Percentiles rank a stretch among this genome's conserved stretches.
Conservation (phyloP, 2,329 filamentous ascomycete species). For the Nannizzia gypsea region DNA sequence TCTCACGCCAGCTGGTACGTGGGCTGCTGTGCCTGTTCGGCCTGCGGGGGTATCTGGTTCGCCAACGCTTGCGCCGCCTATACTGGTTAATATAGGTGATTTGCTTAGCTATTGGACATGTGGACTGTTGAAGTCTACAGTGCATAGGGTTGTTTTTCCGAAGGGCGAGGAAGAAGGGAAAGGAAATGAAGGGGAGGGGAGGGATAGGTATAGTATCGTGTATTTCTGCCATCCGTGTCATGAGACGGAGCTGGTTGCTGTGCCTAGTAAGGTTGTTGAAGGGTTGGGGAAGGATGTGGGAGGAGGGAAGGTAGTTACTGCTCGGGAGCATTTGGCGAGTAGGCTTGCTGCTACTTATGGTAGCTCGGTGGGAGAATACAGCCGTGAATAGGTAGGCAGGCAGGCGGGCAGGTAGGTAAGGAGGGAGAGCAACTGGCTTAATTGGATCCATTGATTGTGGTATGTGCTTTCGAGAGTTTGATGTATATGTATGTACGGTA, state of each 20-base stretch:
- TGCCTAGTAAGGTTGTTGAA: slow-evolving; percentile 43
- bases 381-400: not conserved
- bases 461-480: no score
- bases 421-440: no score
- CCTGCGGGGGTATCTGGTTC: slow-evolving; percentile 28
- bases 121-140: slow-evolving; percentile 71
- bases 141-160: slow-evolving; percentile 76
- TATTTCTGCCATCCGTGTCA: slow-evolving; percentile 55
- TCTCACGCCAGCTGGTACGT: slow-evolving; percentile 44
- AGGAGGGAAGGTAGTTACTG: slow-evolving; percentile 40
- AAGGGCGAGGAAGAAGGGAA: slow-evolving; percentile 19
- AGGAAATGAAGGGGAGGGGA: slow-evolving; percentile 30
- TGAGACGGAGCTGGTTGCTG: slow-evolving; percentile 40
- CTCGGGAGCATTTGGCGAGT: slow-evolving; percentile 46
- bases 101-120: slow-evolving; percentile 78
- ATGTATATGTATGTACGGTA: not conserved
- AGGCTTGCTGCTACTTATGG: slow-evolving; percentile 49
- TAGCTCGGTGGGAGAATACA: slow-evolving; percentile 12
- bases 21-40: slow-evolving; percentile 57
- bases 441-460: no score
- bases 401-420: no score
- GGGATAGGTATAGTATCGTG: slow-evolving; percentile 45
- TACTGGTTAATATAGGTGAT: slow-evolving; percentile 61
- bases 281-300: slow-evolving; percentile 29
- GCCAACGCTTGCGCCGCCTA: slow-evolving; percentile 51